Base-by-base conservation (phyloP, 306 rosid genomes). In the Arachis hypogaea region DNA sequence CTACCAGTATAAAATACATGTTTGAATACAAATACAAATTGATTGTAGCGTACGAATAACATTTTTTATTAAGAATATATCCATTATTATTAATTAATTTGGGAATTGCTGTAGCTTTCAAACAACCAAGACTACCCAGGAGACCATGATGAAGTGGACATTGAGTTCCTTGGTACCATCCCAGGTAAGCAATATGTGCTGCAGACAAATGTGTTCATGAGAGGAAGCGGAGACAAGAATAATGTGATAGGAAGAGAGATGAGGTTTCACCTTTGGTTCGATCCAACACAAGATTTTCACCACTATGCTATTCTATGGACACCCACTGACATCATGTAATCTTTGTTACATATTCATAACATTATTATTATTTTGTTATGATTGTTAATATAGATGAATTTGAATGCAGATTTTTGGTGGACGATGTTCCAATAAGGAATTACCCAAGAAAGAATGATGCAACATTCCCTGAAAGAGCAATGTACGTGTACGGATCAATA, bases 231-330 rank as follows among this genome's bases (percentile, higher is more conserved):
- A 56, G 96, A 92, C 73, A 85, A 86, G 29, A 85, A 71, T 55
- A 47, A 71, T 47, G 49, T 89, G 7, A 76, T 90, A 10, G 99
- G 99, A 40, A 87, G 97, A 80, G 99, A 94, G 81, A 83, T 83
- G 87, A 77, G 10, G 75, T 84, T 94, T 79, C 93, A 92, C 59
- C 95, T 94, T 74, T 94, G 99, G 99, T 92, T 94, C 66, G 95
- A 92, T 71, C 97, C 98, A 42, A 85, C 99, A 9, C 80, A 88
- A 75, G 87, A 87, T 66, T 94, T 85, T 77, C 99, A 92, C 78
- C 63, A 84, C 73, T 94, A 94, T 52, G 99, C 96, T 28, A 69
- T 94, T 58, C 77, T 88, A 4, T 94, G 97, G 95, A 85, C 80
- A 71, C 88, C 93, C 52, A 83, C 14, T 66, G 97, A 94, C 84